phyloP scores from a whole-genome alignment of 176 grass and related monocot species.

The Triticum turgidum region DNA sequence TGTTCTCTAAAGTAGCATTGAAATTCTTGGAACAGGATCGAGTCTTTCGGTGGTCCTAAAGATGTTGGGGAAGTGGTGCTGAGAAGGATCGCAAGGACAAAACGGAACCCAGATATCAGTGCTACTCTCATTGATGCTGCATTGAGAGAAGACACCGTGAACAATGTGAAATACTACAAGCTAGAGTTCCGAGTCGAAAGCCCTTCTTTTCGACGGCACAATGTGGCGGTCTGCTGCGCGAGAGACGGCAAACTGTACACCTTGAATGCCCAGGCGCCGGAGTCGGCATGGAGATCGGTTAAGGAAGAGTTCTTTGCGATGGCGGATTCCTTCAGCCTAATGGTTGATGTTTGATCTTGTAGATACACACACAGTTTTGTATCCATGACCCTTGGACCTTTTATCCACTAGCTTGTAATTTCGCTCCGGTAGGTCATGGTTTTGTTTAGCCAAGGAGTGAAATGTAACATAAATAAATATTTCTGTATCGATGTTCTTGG shows the following conservation, averaged over 20 bases:
- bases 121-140: slow-evolving; percentile 64
- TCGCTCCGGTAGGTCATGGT: not conserved
- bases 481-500: not conserved
- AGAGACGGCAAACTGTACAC: slow-evolving; percentile 79
- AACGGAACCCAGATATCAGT: slow-evolving; percentile 52
- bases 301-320: slow-evolving; percentile 60
- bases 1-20: not conserved
- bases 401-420: slow-evolving; percentile 4
- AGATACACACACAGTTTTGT: slow-evolving; percentile 23
- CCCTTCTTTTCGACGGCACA: slow-evolving; percentile 65
- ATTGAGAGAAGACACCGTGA: slow-evolving; percentile 48
- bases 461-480: slow-evolving; percentile 12
- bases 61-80: slow-evolving; percentile 86
- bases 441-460: not conserved
- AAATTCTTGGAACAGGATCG: slow-evolving; percentile 55
- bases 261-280: slow-evolving; percentile 81
- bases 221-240: slow-evolving; percentile 75
- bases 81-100: slow-evolving; percentile 77
- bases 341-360: slow-evolving; percentile 31
- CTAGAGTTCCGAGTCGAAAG: slow-evolving; percentile 78
- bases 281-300: slow-evolving; percentile 57
- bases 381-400: not conserved
- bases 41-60: slow-evolving; percentile 70
- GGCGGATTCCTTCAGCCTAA: slow-evolving; percentile 79
- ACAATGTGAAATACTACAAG: slow-evolving; percentile 82